Evolutionary conservation across 441 rosid species (phyloP).

Genomic region (Croton laevigatus): DNA sequence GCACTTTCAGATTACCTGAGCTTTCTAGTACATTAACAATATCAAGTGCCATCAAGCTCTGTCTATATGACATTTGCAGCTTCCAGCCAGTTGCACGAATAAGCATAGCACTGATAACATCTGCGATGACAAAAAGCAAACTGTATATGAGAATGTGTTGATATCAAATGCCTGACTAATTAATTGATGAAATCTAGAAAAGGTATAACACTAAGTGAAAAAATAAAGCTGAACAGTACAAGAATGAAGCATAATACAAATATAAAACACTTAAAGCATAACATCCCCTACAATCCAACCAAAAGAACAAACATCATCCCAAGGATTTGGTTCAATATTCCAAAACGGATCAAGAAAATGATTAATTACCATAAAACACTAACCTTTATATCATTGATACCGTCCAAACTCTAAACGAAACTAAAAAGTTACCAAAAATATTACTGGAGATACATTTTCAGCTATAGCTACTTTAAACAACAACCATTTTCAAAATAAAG

Average conservation of each 20-base stretch:
- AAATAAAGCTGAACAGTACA: too few relatives aligned
- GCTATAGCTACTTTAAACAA: not conserved
- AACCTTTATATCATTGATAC: too few relatives aligned
- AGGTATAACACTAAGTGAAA: not conserved
- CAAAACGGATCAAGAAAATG: not conserved
- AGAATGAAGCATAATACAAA: not conserved
- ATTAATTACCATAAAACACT: not conserved
- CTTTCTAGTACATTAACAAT: slow-evolving; percentile 34
- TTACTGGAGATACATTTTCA: not conserved
- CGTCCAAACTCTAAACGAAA: not conserved
- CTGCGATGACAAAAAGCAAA: slow-evolving; percentile 79
- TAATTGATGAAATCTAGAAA: not conserved
- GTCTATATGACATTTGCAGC: slow-evolving; percentile 53
- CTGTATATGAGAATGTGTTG: slow-evolving; percentile 62
- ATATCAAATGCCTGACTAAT: slow-evolving; percentile 25
- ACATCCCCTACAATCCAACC: not conserved
- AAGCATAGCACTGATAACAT: slow-evolving; percentile 75
- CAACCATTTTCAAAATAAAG: not conserved
- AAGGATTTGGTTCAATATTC: not conserved
- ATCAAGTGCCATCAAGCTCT: slow-evolving; percentile 50
- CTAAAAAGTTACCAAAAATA: not conserved
- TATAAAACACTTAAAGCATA: not conserved
- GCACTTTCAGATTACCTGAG: slow-evolving; percentile 41
- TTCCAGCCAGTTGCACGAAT: slow-evolving; percentile 64
- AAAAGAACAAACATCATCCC: not conserved